Base-by-base conservation (phyloP, 2,329 filamentous ascomycete species). In the Aspergillus luchuensis region DNA sequence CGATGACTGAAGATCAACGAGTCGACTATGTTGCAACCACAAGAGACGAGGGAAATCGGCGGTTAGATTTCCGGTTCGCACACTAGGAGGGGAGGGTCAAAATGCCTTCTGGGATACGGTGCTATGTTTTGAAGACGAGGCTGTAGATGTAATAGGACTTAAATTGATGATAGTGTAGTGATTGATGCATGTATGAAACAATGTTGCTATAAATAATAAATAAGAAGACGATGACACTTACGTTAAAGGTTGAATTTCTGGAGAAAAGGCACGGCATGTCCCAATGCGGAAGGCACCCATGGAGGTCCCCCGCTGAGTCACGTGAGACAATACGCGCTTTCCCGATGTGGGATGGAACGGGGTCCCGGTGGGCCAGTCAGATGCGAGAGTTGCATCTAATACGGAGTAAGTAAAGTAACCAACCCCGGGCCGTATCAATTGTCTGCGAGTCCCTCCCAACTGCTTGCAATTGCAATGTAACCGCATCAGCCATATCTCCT, bases 31-130 rank as follows among this genome's bases (percentile, higher is more conserved):
- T 74, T 33, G 65, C 61, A 28, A 71, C 67, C 2, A 76, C 72
- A 2, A 69, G 59, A 30, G 73, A 76, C 11, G 63, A 71, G 50
- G 75, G 74, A 8, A 76, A 72, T 52, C 72, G 71, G 58, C 63
- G 75, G 23, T 50, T 76, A 33, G 75, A 76, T 59, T 78, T 76
- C 59, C 64, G 72, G 33, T 76, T 78, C 61, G 71, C 69, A 2
- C 69, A 74, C 62, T 73, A 57, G 65, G 13, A 23, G 15, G 23
- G 15, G 36, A 36, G 13, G 13, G 21, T 28, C n/a, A 13, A 2
- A 3, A 30, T 4, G 23, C 15, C 25, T 28, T 5, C 30, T 11
- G 25, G n/a, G 11, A 8, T 50, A n/a, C 11, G 23, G 23, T 13
- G n/a, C 19, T 50, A 30, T 19, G 10, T 36, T 36, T 36, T 3